Percentiles rank a stretch among this genome's conserved stretches.
phyloP scores from a whole-genome alignment of 176 grass and related monocot genomes.

The Aegilops bicornis region DNA sequence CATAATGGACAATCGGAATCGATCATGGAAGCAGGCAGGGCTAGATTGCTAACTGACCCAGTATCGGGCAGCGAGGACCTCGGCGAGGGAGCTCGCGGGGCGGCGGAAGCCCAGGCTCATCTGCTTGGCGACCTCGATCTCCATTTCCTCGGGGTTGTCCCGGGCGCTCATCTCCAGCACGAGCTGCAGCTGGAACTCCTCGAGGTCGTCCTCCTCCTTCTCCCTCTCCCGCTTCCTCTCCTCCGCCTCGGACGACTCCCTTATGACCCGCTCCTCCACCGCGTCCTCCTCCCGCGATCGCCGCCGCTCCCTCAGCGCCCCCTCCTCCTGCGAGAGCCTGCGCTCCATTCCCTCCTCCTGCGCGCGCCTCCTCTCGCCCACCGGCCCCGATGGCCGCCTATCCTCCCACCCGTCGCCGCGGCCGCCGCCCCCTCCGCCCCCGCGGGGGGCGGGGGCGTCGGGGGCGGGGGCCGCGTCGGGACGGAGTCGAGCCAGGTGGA shows the following conservation, averaged over 20 bases:
- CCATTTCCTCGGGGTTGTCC: constrained; percentile 95
- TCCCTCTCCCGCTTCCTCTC: constrained; percentile 55
- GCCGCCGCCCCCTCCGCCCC: constrained; percentile 28
- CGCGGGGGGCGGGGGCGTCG: constrained; percentile 9
- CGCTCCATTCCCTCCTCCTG: constrained; percentile 39
- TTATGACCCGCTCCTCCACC: constrained; percentile 61
- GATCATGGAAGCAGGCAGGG: constrained; percentile 5
- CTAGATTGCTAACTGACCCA: constrained; percentile 59
- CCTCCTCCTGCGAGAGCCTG: constrained; percentile 1
- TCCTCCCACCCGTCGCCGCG: constrained; percentile 25
- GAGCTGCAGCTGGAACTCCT: constrained; percentile 94
- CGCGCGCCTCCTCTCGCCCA: constrained; percentile 19
- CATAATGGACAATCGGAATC: constrained; percentile 12
- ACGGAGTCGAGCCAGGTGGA: constrained; percentile 80
- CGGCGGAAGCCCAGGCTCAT: constrained; percentile 82
- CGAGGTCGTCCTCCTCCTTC: constrained; percentile 67
- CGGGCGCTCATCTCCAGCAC: constrained; percentile 89
- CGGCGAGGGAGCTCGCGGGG: constrained; percentile 50
- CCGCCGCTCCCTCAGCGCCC: not conserved
- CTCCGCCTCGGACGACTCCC: constrained; percentile 45
- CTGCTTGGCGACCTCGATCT: constrained; percentile 95
- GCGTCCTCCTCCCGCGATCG: constrained; percentile 36
- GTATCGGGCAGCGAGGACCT: constrained; percentile 70
- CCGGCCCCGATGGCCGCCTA: constrained; percentile 7
- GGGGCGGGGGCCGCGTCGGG: constrained; percentile 28